Base-by-base conservation (phyloP, 257 asterid species). In the Fraxinus pennsylvanica region DNA sequence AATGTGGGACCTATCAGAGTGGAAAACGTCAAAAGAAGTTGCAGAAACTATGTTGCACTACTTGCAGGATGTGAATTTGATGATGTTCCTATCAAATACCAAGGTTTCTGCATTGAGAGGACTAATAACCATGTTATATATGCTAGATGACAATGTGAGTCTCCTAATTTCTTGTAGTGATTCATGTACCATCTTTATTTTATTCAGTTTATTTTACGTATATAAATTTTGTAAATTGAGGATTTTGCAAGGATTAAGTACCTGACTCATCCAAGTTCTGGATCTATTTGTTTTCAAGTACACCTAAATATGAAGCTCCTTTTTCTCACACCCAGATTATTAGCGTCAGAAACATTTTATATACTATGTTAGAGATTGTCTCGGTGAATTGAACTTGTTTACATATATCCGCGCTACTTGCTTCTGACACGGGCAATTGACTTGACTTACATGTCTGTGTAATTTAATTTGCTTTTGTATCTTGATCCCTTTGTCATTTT, bases 51-150 rank as follows among this genome's bases (percentile, higher is more conserved):
- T 92, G 92, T 82, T 93, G 83, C 83, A 76, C 76, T 90, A 79
- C 77, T 82, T 91, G 89, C 88, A 88, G 83, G 88, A 92, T 77
- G 85, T 78, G 65, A 96, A 96, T 84, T 82, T 89, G 59, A 84
- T 81, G 89, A 80, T 85, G 70, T 68, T 91, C 83, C 84, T 78
- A 77, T 80, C 88, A 75, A 83, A 78, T 54, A 85, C 97, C 80
- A 93, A 93, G 88, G 92, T 89, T 82, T 88, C 90, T 54, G 96
- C 99, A 81, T 78, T 93, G 82, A 86, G 89, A 81, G 89, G 96
- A 79, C 86, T 96, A 81, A 82, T 84, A 68, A 80, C 91, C 75
- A 78, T 92, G 79, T 71, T 96, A 68, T 87, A 89, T 75, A 82
- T 96, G 89, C 84, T 59, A 68, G 90, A 85, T 76, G 84, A 81